These are phyloP conservation scores for Peronospora belbahrii DNA, from an alignment of 352 stramenopile species.

Conservation along the genomic window DNA sequence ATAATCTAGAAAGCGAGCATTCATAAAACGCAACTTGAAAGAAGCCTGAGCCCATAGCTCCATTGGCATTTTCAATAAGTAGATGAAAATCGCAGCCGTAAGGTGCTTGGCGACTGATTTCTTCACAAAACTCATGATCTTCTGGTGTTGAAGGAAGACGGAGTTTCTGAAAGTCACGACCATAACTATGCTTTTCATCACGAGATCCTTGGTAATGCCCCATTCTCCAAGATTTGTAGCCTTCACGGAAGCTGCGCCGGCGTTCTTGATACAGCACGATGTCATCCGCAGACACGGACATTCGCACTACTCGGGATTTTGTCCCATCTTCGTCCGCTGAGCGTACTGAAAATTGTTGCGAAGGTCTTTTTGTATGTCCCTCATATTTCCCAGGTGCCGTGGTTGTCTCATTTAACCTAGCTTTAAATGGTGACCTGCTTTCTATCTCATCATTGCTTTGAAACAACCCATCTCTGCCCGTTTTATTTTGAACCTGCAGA, in stretches of 20 bases:
- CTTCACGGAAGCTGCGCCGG: constrained; percentile 68
- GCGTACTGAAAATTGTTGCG: constrained; percentile 28
- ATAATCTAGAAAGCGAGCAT: constrained; percentile 60
- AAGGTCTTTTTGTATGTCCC: neutral
- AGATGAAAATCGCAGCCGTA: constrained; percentile 72
- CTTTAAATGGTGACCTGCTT: constrained; percentile 2
- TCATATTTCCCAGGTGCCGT: constrained; percentile 12
- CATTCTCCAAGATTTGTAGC: constrained; percentile 84
- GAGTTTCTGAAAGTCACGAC: constrained; percentile 38
- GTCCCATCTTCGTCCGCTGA: constrained; percentile 20
- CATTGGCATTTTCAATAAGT: constrained; percentile 55
- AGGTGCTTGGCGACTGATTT: constrained; percentile 42
- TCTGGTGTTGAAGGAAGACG: constrained; percentile 48
- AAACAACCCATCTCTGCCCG: constrained; percentile 4
- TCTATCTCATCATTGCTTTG: constrained; percentile 5
- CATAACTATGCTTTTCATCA: constrained; percentile 59
- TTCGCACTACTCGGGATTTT: constrained; percentile 29
- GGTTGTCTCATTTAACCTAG: constrained; percentile 1
- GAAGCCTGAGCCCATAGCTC: constrained; percentile 52
- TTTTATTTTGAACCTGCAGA: constrained; percentile 40
- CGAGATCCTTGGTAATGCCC: constrained; percentile 62
- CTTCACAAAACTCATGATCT: constrained; percentile 74
- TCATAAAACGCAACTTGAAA: constrained; percentile 87
- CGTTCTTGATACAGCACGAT: constrained; percentile 81
- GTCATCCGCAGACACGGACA: constrained; percentile 75